Evolutionary conservation across 805 yeast genomes (phyloP).

Genomic region (Candida maesae): DNA sequence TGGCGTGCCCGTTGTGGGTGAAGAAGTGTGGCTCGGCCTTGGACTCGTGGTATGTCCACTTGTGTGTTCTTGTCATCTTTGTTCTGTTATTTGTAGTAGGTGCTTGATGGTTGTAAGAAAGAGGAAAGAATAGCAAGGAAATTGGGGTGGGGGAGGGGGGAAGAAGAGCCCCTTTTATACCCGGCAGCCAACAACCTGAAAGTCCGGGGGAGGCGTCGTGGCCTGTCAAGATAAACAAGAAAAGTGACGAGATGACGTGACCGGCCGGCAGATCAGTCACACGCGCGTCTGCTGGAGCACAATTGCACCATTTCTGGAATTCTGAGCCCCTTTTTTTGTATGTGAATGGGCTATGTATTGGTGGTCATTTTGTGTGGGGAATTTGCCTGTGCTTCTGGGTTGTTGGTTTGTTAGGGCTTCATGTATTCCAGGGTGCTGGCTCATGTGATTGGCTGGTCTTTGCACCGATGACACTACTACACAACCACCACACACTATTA

Average conservation of each 20-base stretch:
- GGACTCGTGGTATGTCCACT: constrained; percentile 65
- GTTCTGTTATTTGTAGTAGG: not conserved
- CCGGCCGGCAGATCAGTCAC: constrained; percentile 1
- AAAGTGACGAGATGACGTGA: constrained; percentile 2
- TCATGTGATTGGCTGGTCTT: too few relatives aligned
- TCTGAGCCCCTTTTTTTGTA: too few relatives aligned
- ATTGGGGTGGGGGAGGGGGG: not conserved
- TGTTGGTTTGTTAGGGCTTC: too few relatives aligned
- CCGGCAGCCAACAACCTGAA: too few relatives aligned
- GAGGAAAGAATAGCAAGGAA: not conserved
- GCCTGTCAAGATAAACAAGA: not conserved
- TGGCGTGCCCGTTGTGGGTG: constrained; percentile 68
- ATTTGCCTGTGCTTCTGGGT: too few relatives aligned
- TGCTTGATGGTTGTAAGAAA: not conserved
- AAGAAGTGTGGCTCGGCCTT: constrained; percentile 66
- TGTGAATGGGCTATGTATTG: too few relatives aligned
- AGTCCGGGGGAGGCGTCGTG: not conserved
- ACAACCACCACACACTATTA: too few relatives aligned
- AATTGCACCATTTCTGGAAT: too few relatives aligned
- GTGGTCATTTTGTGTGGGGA: too few relatives aligned
- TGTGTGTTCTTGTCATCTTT: constrained; percentile 72
- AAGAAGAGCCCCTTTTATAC: not conserved
- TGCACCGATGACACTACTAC: too few relatives aligned
- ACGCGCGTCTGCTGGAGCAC: too few relatives aligned
- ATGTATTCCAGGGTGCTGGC: too few relatives aligned